Conservation (phyloP, 1,284 basidiomycete genomes). For the Heterobasidion parviporum region DNA sequence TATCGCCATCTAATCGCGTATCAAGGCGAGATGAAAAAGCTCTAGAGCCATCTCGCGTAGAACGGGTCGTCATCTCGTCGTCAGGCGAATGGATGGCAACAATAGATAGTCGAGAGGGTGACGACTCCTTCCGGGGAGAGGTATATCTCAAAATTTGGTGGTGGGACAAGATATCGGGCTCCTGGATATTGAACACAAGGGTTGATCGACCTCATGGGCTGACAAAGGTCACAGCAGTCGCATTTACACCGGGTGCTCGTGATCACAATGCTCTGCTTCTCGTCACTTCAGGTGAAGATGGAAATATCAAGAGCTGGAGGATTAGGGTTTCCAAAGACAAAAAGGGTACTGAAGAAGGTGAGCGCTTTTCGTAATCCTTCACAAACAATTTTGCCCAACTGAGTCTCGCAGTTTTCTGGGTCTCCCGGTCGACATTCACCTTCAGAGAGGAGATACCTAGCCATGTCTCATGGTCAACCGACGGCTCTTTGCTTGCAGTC, state of each 20-base stretch:
- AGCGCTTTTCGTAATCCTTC: conserved; percentile 9
- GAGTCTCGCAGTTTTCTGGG: conserved; percentile 61
- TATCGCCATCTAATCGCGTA: conserved; percentile 90
- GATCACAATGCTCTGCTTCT: conserved; percentile 30
- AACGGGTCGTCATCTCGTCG: conserved; percentile 58
- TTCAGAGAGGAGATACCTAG: conserved; percentile 65
- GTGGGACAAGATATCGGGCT: conserved; percentile 57
- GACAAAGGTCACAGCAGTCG: conserved; percentile 54
- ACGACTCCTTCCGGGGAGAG: conserved; percentile 57
- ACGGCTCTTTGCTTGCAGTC: conserved; percentile 81
- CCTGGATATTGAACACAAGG: conserved; percentile 81
- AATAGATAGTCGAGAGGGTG: conserved; percentile 68
- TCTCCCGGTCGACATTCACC: conserved; percentile 58
- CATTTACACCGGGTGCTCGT: conserved; percentile 48
- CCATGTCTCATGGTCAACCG: conserved; percentile 73
- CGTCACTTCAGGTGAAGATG: conserved; percentile 64
- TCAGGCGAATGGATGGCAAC: conserved; percentile 92
- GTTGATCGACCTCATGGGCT: conserved; percentile 85
- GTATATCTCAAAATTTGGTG: conserved; percentile 88
- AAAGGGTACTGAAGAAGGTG: conserved; percentile 41
- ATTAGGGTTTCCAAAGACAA: conserved; percentile 35
- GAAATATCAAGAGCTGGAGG: conserved; percentile 68
- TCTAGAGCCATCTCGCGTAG: conserved; percentile 74
- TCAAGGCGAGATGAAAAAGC: conserved; percentile 77
- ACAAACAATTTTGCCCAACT: not conserved